A percentile compares a stretch with the other conserved stretches of the same genome.
These are phyloP conservation scores for Benincasa hispida DNA, from an alignment of 306 rosid species.

Conservation along the genomic window DNA sequence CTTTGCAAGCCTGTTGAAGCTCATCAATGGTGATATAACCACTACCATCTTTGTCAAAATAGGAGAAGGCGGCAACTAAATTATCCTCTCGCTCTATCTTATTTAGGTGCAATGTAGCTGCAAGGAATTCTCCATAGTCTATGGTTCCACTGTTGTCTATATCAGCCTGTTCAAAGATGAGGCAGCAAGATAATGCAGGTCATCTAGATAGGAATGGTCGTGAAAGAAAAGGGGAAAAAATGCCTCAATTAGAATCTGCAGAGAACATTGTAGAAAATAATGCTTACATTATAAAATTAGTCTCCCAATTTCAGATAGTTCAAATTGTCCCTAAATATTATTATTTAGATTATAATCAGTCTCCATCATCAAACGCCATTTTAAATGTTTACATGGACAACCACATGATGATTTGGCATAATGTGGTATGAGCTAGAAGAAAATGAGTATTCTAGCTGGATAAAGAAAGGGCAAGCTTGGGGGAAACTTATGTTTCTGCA, in stretches of 20 bases:
- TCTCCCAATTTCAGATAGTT: background rate
- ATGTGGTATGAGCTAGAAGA: background rate
- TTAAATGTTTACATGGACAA: background rate
- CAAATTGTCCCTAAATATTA: background rate
- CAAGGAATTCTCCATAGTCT: slow-evolving; percentile 85
- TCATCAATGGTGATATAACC: slow-evolving; percentile 85
- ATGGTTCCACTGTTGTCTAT: slow-evolving; percentile 77
- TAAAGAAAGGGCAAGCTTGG: background rate
- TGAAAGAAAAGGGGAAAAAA: background rate
- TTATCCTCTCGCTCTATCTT: slow-evolving; percentile 91
- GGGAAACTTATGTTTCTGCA: background rate
- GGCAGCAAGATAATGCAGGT: background rate
- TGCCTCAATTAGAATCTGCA: background rate
- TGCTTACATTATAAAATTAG: background rate
- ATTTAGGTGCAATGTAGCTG: slow-evolving; percentile 83
- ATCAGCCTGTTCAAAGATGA: slow-evolving; percentile 52
- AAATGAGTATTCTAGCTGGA: background rate
- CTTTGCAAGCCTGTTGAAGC: slow-evolving; percentile 70
- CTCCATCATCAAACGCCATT: background rate
- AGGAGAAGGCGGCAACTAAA: slow-evolving; percentile 67
- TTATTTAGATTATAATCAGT: background rate
- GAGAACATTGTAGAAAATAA: background rate
- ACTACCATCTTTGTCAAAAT: slow-evolving; percentile 77
- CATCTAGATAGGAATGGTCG: background rate
- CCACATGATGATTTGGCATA: background rate